Percentiles rank a stretch among this genome's conserved stretches.
These are phyloP conservation scores for Davidsoniella virescens DNA, from an alignment of 2,329 filamentous ascomycete genomes.

Conservation along the genomic window DNA sequence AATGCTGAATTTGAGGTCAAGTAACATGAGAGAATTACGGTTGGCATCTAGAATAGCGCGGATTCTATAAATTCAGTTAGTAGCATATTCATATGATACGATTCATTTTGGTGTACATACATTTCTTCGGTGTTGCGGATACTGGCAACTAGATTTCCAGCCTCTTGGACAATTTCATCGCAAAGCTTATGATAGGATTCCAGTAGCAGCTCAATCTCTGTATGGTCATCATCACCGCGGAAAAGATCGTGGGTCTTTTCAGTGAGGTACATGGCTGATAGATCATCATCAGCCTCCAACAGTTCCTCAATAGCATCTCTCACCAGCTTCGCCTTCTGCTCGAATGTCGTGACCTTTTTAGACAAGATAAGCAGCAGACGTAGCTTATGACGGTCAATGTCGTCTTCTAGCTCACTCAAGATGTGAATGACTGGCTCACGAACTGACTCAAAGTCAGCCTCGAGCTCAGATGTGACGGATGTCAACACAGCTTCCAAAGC, in stretches of 20 bases:
- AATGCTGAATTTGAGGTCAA: conserved; percentile 92
- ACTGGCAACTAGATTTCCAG: conserved; percentile 78
- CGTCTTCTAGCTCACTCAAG: conserved; percentile 79
- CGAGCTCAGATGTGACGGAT: conserved; percentile 78
- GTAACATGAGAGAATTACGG: conserved; percentile 91
- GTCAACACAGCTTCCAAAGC: conserved; percentile 90
- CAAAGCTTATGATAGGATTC: conserved; percentile 97
- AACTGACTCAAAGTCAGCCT: conserved; percentile 88
- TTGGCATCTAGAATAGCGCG: conserved; percentile 96
- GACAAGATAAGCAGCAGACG: conserved; percentile 81
- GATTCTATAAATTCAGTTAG: conserved; percentile 39
- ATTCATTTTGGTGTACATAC: conserved; percentile 33
- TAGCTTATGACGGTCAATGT: conserved; percentile 89
- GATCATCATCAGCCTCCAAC: conserved; percentile 87
- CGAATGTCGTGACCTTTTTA: conserved; percentile 90
- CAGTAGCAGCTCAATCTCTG: conserved; percentile 89
- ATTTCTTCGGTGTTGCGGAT: conserved; percentile 98
- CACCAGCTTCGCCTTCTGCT: conserved; percentile 89
- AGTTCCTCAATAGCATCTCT: conserved; percentile 90
- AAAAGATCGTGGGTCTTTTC: conserved; percentile 64
- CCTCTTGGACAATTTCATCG: conserved; percentile 93
- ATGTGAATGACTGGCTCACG: conserved; percentile 83
- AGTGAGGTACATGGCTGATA: conserved; percentile 87
- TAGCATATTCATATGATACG: conserved; percentile 10
- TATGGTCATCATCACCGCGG: conserved; percentile 71